These are phyloP conservation scores for Apiotrichum veenhuisii DNA, from an alignment of 1,284 basidiomycete species.

Conservation along the genomic window DNA sequence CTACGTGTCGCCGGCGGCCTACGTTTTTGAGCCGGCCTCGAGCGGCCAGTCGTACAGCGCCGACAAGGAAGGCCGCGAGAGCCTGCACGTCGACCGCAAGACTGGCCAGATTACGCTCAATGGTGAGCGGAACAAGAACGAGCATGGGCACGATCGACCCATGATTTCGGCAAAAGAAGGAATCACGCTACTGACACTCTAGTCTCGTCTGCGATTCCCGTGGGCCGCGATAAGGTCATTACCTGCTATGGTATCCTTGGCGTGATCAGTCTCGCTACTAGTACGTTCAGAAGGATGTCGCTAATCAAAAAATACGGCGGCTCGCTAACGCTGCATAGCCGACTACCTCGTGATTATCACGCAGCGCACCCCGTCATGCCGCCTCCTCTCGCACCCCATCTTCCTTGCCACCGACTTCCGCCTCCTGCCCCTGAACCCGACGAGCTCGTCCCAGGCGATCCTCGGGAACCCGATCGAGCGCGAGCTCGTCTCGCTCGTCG, in stretches of 20 bases:
- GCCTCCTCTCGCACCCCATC: slow-evolving; percentile 77
- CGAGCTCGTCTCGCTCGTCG: slow-evolving; percentile 79
- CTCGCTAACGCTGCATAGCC: too few species aligned
- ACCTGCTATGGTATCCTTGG: slow-evolving; percentile 78
- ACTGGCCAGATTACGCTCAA: slow-evolving; percentile 47
- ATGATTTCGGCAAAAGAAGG: background rate
- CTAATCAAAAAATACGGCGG: too few species aligned
- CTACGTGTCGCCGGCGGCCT: slow-evolving; percentile 47
- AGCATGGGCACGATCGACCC: too few species aligned
- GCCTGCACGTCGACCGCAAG: slow-evolving; percentile 48
- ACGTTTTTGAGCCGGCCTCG: slow-evolving; percentile 47
- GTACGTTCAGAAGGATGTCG: slow-evolving; percentile 54
- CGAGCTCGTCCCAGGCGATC: slow-evolving; percentile 61
- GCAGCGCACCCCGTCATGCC: slow-evolving; percentile 71
- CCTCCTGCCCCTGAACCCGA: slow-evolving; percentile 72
- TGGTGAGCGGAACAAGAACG: slow-evolving; percentile 45
- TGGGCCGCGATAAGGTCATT: slow-evolving; percentile 51
- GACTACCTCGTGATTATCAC: slow-evolving; percentile 92
- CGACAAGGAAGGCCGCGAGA: slow-evolving; percentile 44
- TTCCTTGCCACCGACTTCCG: slow-evolving; percentile 90
- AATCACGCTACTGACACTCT: too few species aligned
- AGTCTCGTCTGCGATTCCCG: slow-evolving; percentile 42
- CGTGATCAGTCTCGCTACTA: slow-evolving; percentile 75
- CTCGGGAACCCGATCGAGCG: slow-evolving; percentile 74
- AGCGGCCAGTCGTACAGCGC: slow-evolving; percentile 13